Percentiles rank a stretch among this genome's conserved stretches.
Conservation (phyloP, 2,329 filamentous ascomycete genomes). For the Arachnomyces sp. region DNA sequence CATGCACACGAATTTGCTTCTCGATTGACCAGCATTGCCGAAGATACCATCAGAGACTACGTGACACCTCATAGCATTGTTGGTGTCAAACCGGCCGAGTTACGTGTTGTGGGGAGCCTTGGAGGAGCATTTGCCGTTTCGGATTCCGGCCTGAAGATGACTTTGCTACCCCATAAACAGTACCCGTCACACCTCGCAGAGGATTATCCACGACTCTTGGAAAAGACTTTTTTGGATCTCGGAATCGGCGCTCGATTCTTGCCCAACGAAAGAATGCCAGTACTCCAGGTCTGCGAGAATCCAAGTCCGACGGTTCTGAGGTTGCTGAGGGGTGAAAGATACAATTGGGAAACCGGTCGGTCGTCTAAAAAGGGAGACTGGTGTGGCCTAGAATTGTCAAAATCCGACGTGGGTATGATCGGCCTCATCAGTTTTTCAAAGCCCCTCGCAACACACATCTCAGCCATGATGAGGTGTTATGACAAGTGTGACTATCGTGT, state of each 20-base stretch:
- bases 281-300: constrained; percentile 74
- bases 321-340: constrained; percentile 36
- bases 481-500: constrained; percentile 70
- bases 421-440: constrained; percentile 87
- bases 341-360: constrained; percentile 39
- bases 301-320: constrained; percentile 54
- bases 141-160: constrained; percentile 81
- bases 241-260: constrained; percentile 70
- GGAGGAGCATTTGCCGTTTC: constrained; percentile 78
- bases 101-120: constrained; percentile 75
- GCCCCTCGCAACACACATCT: constrained; percentile 75
- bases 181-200: constrained; percentile 48
- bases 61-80: constrained; percentile 50
- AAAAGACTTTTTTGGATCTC: constrained; percentile 62
- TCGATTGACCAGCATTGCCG: constrained; percentile 57
- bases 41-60: constrained; percentile 47
- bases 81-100: constrained; percentile 24
- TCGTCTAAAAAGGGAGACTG: constrained; percentile 24
- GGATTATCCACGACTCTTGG: constrained; percentile 63
- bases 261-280: constrained; percentile 71
- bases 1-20: constrained; percentile 64
- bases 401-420: constrained; percentile 67
- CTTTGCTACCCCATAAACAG: constrained; percentile 37
- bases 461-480: constrained; percentile 73
- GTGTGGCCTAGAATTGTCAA: constrained; percentile 62